Evolutionary conservation across 2,329 filamentous ascomycete genomes (phyloP).

Genomic region (Hortaea werneckii): DNA sequence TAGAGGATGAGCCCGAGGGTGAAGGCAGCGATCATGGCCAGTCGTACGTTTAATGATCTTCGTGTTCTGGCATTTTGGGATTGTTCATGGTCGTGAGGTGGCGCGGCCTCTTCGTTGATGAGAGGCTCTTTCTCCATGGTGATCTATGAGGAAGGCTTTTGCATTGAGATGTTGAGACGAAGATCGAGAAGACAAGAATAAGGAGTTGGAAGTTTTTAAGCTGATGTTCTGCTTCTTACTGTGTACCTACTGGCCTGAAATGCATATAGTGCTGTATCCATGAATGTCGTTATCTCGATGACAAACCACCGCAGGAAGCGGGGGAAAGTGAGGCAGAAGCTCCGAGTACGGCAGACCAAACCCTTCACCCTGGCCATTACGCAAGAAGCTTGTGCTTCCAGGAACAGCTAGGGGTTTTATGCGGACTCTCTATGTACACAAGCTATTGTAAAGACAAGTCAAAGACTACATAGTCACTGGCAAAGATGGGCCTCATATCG

Average conservation of each 20-base stretch:
- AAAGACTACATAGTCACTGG: background rate
- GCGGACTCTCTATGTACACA: too few relatives aligned
- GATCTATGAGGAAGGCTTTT: background rate
- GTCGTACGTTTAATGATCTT: background rate
- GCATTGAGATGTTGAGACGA: too few relatives aligned
- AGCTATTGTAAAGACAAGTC: too few relatives aligned
- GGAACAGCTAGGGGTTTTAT: background rate
- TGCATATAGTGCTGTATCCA: too few relatives aligned
- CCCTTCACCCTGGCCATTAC: background rate
- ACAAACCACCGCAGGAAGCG: background rate
- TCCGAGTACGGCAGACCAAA: background rate
- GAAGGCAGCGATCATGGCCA: background rate
- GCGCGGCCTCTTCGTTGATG: background rate
- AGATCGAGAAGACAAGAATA: too few relatives aligned
- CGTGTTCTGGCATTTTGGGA: background rate
- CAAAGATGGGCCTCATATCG: slow-evolving; percentile 67
- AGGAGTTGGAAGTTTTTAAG: too few relatives aligned
- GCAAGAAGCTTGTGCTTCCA: slow-evolving; percentile 1
- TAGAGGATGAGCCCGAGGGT: background rate
- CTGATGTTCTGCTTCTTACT: too few relatives aligned
- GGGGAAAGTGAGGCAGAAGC: background rate
- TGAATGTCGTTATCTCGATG: background rate
- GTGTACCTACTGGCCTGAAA: background rate
- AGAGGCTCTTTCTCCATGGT: background rate
- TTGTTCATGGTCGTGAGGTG: background rate